Evolutionary conservation across 805 yeast species (phyloP), one percentile per base, ranked within the genome.

Genomic region (Lachancea mirantina): DNA sequence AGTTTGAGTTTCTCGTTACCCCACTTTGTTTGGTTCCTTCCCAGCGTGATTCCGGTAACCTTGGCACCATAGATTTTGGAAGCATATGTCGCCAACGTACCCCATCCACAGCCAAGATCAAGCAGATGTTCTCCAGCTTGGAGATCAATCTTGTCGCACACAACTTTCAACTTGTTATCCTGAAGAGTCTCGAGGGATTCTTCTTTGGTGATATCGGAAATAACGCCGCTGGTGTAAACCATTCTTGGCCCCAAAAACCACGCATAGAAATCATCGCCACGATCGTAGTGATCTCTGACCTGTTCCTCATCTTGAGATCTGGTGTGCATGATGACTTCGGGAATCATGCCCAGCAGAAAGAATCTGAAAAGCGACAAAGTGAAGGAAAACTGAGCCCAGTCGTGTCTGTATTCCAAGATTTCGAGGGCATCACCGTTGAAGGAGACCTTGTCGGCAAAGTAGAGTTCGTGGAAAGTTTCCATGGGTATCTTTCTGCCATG

Each of bases 101-200:
- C 96, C 96, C 96, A 85, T 48, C 96, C 96, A 62, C 95, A 85
- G 42, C 96, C 96, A 38, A 85, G 64, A 54, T 85, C 96, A 40
- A 85, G 74, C 57, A 84, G 67, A 40, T 65, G 65, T 45, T 85
- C 95, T 48, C 84, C 92, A 45, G 72, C 50, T 52, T 77, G 54
- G 48, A 85, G 68, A 39, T 72, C 82, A 43, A 84, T 78, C 66
- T 85, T 85, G 61, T 83, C 94, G 57, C 94, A 87, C 34, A 85
- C 94, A 50, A 80, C 64, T 53, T 83, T 79, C 58, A 85, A 69
- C 64, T 87, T 85, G 70, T 85, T 85, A 65, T 85, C 96, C 67
- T 87, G 96, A 54, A 87, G 53, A 54, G 77, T 66, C 61, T 78
- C 85, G 43, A 85, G 72, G 32, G 92, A 51, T 67, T 85, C 95